Base-by-base conservation (phyloP, 257 asterid genomes). In the Capsicum pubescens region DNA sequence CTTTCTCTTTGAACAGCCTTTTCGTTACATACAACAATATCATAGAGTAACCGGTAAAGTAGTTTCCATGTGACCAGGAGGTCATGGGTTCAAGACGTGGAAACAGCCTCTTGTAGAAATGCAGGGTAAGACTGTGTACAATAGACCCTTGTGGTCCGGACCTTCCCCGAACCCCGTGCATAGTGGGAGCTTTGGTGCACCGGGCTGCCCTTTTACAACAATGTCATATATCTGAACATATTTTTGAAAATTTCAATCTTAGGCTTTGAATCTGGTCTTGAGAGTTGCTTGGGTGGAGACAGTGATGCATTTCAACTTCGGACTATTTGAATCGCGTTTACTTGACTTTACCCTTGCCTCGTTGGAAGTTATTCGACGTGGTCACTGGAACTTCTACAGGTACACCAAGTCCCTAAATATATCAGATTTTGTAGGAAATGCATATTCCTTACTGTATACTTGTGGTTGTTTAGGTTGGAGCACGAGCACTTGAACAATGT, bases 321-420 rank as follows among this genome's bases (percentile, higher is more conserved):
- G 97, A 86, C 17, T 80, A 83, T 87, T 95, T 11, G 95, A 97
- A 89, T 90, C 91, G 0, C 90, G 93, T 16, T 80, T 97, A 91
- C 90, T 97, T 39, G 97, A 93, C 26, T 97, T 97, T 79, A 58
- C 84, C 60, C 90, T 97, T 54, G 98, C 98, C 79, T 97, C 99
- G 0, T 67, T 97, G 56, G 99, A 97, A 91, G 94, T 97, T 84
- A 89, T 97, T 17, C 93, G 99, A 7, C 99, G 99, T 15, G 99
- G 98, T 32, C 99, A 97, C 72, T 97, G 99, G 99, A 97, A 97
- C 90, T 96, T 86, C 88, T 96, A 94, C 61, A 94, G 99, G 99
- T 96, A 87, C 60, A 79, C 26, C 32, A 54, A 14, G 9, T 48
- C 64, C 15, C 19, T 11, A 14, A 83, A 14, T 7, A 46, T 46